These are phyloP conservation scores for Cryptococcus depauperatus DNA, from an alignment of 1,284 basidiomycete species.

Conservation along the genomic window DNA sequence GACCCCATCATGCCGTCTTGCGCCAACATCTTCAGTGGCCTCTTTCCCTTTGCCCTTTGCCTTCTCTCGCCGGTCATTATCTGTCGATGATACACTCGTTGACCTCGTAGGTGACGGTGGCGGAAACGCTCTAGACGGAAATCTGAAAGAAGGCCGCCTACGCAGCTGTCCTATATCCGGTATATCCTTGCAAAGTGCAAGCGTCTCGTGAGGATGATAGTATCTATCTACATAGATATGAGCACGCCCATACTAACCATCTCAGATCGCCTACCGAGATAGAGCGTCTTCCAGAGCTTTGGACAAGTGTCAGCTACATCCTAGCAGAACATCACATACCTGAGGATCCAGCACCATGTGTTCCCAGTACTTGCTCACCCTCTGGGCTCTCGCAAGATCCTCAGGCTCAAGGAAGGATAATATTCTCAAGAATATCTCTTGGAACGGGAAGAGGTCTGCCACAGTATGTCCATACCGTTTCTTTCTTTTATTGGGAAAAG, in stretches of 20 bases:
- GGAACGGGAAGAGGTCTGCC: slow-evolving; percentile 30
- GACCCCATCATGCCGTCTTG: slow-evolving; percentile 35
- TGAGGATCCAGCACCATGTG: slow-evolving; percentile 40
- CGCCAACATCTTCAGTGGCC: slow-evolving; percentile 11
- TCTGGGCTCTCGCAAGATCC: slow-evolving; percentile 36
- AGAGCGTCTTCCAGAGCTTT: slow-evolving; percentile 39
- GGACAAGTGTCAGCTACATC: slow-evolving; percentile 7
- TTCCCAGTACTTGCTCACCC: slow-evolving; percentile 37
- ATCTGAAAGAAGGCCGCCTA: slow-evolving; percentile 30
- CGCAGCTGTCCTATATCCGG: slow-evolving; percentile 3
- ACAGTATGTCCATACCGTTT: no score
- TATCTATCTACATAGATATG: slow-evolving; percentile 23
- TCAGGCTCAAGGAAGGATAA: slow-evolving; percentile 32
- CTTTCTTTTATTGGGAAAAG: no score
- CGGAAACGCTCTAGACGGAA: slow-evolving; percentile 41
- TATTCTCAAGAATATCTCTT: slow-evolving; percentile 44
- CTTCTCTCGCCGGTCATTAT: not conserved
- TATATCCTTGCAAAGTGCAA: slow-evolving; percentile 6
- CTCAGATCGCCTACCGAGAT: slow-evolving; percentile 26
- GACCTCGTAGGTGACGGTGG: slow-evolving; percentile 36
- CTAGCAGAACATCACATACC: slow-evolving; percentile 17
- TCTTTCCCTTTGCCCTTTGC: not conserved
- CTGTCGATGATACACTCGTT: slow-evolving; percentile 3
- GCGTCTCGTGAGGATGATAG: slow-evolving; percentile 36
- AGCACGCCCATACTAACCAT: not conserved